These are phyloP conservation scores for Talaromyces pinophilus DNA, from an alignment of 2,329 filamentous ascomycete genomes.

Conservation along the genomic window DNA sequence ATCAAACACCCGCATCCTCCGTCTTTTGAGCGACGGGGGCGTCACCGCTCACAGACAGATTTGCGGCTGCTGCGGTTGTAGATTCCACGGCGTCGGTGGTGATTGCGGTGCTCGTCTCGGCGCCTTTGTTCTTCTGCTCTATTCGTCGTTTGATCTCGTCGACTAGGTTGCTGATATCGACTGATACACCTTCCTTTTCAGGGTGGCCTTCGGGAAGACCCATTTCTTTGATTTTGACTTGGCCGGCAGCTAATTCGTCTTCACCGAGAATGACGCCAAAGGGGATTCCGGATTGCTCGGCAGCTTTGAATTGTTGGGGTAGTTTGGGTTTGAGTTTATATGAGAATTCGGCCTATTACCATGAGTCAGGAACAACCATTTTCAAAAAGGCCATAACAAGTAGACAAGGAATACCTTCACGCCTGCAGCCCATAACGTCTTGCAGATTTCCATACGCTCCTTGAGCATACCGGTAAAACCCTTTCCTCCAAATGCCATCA, in stretches of 20 bases:
- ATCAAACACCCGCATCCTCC: slow-evolving; percentile 26
- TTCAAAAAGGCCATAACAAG: background rate
- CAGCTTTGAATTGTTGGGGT: slow-evolving; percentile 85
- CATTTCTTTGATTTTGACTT: slow-evolving; percentile 86
- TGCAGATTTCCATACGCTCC: slow-evolving; percentile 79
- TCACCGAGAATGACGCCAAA: slow-evolving; percentile 89
- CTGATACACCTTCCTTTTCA: slow-evolving; percentile 82
- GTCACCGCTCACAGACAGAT: background rate
- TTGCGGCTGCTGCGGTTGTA: slow-evolving; percentile 4
- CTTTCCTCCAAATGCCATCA: slow-evolving; percentile 93
- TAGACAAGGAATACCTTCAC: slow-evolving; percentile 64
- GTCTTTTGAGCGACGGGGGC: slow-evolving; percentile 24
- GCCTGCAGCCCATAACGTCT: slow-evolving; percentile 78
- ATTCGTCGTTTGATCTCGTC: slow-evolving; percentile 28
- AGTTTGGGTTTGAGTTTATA: slow-evolving; percentile 92
- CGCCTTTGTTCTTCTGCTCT: slow-evolving; percentile 16
- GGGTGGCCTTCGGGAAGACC: slow-evolving; percentile 78
- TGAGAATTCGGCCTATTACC: slow-evolving; percentile 73
- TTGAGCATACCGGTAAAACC: slow-evolving; percentile 76
- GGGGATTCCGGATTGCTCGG: slow-evolving; percentile 75
- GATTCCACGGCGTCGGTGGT: background rate
- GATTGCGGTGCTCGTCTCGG: background rate
- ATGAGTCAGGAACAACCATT: background rate
- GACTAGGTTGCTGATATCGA: slow-evolving; percentile 54
- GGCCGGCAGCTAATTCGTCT: slow-evolving; percentile 78